These are phyloP conservation scores for Thuja plicata DNA, from an alignment of 83 land plant species.

Conservation along the genomic window DNA sequence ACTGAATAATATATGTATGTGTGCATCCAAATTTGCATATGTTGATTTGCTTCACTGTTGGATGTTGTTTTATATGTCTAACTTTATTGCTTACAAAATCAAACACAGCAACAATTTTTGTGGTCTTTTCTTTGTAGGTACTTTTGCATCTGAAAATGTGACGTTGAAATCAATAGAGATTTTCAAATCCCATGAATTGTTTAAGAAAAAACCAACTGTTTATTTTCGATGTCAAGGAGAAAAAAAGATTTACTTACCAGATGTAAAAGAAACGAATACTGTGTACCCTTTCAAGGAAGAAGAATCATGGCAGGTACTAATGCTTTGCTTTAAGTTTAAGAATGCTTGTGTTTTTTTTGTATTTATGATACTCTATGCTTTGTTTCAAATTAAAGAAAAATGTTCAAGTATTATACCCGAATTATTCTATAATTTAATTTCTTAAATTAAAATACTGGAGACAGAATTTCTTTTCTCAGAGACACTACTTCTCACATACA, in stretches of 20 bases:
- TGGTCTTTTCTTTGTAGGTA: conserved; percentile 28
- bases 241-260: conserved; percentile 29
- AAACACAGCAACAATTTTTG: neutral
- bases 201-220: conserved; percentile 25
- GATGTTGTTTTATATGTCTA: neutral
- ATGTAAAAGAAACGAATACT: conserved; percentile 30
- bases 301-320: conserved; percentile 48
- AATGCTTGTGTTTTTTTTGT: neutral
- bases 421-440: neutral
- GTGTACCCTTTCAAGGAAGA: conserved; percentile 29
- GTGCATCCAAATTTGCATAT: neutral
- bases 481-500: neutral
- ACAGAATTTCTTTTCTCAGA: neutral
- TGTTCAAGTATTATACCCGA: neutral
- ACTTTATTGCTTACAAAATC: neutral
- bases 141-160: conserved; percentile 34
- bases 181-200: conserved; percentile 44
- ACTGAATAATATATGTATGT: neutral
- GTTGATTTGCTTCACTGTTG: neutral
- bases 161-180: conserved; percentile 36
- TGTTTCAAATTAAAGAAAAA: neutral
- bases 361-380: neutral
- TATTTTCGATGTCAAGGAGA: conserved; percentile 48
- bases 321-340: neutral
- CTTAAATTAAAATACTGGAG: too few species aligned